Evolutionary conservation across 768 basidiomycete genomes (phyloP).

Genomic region (Panaeolus cyanescens): DNA sequence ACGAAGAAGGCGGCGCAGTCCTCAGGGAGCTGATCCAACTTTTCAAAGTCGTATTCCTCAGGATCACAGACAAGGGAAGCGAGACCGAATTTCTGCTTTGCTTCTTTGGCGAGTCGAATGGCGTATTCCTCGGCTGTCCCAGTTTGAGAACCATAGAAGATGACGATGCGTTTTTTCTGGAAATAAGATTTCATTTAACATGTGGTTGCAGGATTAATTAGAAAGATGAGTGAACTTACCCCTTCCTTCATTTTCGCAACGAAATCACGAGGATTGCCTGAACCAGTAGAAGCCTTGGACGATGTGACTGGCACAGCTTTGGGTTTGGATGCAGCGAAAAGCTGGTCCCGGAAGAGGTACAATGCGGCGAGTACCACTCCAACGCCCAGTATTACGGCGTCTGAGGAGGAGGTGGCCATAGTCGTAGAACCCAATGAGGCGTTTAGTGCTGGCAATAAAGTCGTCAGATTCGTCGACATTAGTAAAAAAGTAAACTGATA

Average conservation of each 20-base stretch:
- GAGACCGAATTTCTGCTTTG: constrained; percentile 93
- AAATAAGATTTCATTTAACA: constrained; percentile 10
- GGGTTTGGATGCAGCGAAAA: constrained; percentile 69
- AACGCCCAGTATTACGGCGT: constrained; percentile 69
- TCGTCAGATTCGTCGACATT: constrained; percentile 39
- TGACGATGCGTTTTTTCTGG: constrained; percentile 95
- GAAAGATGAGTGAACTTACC: constrained; percentile 49
- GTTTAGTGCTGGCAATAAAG: constrained; percentile 40
- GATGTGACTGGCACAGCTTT: constrained; percentile 49
- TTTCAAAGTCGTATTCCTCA: constrained; percentile 98
- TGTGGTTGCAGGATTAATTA: constrained; percentile 7
- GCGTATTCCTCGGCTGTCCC: constrained; percentile 99
- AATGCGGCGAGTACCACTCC: constrained; percentile 76
- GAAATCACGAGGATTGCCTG: constrained; percentile 91
- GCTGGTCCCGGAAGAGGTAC: constrained; percentile 83
- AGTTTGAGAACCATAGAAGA: constrained; percentile 98
- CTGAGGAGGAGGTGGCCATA: constrained; percentile 67
- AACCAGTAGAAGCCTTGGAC: constrained; percentile 59
- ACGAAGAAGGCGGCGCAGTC: constrained; percentile 92
- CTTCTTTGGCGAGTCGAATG: constrained; percentile 96
- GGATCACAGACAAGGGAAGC: constrained; percentile 97
- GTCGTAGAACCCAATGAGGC: constrained; percentile 41
- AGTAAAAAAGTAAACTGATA: constrained; percentile 17
- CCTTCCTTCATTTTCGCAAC: constrained; percentile 92
- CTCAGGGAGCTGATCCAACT: constrained; percentile 87